Evolutionary conservation across 2,329 filamentous ascomycete species (phyloP), one percentile per base, ranked within the genome.

Genomic region (Byssoonygena ceratinophila): DNA sequence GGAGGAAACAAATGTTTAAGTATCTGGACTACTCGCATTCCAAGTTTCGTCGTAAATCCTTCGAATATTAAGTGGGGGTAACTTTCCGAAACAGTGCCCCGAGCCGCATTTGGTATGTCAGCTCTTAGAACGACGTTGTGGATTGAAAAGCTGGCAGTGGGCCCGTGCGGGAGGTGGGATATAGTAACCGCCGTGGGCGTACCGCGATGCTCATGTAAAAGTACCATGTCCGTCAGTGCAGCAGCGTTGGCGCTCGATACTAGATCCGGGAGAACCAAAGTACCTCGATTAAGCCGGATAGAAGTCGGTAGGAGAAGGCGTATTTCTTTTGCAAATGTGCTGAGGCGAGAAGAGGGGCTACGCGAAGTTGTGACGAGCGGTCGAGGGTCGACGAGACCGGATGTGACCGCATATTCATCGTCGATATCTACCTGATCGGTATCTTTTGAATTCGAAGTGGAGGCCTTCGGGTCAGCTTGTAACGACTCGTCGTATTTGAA

Each of bases 61-160:
- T 98, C 92, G 62, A 98, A 97, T 57, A 98, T 87, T 2, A 98
- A 75, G 64, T 97, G 91, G 0, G 92, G 92, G 62, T 96, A 98
- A 34, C 82, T 84, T 70, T 98, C 92, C 56, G 82, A 87, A 45
- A 96, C 88, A 1, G 89, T 95, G 45, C 92, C 92, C 54, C 86
- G 80, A 7, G 88, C 81, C 39, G 84, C 81, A 58, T 92, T 89
- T 1, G 92, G 91, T 18, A 98, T 94, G 66, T 98, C 92, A 55
- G 90, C 87, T 41, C 92, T 82, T 47, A 98, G 75, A 8, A 96
- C 84, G 2, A 97, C 91, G 59, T 98, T 97, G 68, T 94, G 87
- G 16, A 96, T 74, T 4, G 84, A 89, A 69, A 95, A 95, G 8
- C 85, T 89, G 27, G 84, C 83, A 4, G 87, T 95, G 0, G 89